Evolutionary conservation across 192 early-diverging fungal species (phyloP).

Genomic region (Dimargaris xerosporica): DNA sequence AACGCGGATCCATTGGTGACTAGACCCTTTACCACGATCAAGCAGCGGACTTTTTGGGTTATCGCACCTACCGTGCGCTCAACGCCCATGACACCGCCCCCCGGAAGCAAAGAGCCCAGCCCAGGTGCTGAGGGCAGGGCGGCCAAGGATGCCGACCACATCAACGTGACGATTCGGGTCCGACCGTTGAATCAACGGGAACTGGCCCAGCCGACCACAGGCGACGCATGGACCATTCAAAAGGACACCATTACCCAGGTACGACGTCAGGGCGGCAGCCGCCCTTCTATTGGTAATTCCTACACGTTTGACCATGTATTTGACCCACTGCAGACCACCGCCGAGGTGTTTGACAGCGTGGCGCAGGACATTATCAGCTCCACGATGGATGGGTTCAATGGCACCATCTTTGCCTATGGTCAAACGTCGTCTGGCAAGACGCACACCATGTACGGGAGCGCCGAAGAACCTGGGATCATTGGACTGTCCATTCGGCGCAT

Average conservation of each 20-base stretch:
- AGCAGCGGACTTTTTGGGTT: too few relatives aligned
- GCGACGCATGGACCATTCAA: slow-evolving; percentile 25
- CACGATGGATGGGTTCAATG: slow-evolving; percentile 88
- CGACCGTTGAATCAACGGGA: slow-evolving; percentile 52
- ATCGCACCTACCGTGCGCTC: too few relatives aligned
- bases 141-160: slow-evolving; percentile 26
- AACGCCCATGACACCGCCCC: too few relatives aligned
- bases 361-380: slow-evolving; percentile 39
- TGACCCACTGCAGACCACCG: slow-evolving; percentile 25
- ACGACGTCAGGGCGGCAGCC: slow-evolving; percentile 16
- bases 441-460: slow-evolving; percentile 46
- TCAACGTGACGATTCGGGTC: slow-evolving; percentile 59
- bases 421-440: slow-evolving; percentile 96
- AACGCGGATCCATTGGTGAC: too few relatives aligned
- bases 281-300: slow-evolving; percentile 21
- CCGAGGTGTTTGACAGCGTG: slow-evolving; percentile 26
- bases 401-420: slow-evolving; percentile 96
- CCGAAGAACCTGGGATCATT: slow-evolving; percentile 49
- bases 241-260: slow-evolving; percentile 28
- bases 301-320: slow-evolving; percentile 35
- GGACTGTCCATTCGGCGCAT: slow-evolving; percentile 47
- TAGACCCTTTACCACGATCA: too few relatives aligned
- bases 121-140: neutral
- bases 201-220: slow-evolving; percentile 22
- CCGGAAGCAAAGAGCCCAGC: neutral